phyloP scores from a whole-genome alignment of 2,329 filamentous ascomycete genomes.

The Aspergillus pseudoterreus region DNA sequence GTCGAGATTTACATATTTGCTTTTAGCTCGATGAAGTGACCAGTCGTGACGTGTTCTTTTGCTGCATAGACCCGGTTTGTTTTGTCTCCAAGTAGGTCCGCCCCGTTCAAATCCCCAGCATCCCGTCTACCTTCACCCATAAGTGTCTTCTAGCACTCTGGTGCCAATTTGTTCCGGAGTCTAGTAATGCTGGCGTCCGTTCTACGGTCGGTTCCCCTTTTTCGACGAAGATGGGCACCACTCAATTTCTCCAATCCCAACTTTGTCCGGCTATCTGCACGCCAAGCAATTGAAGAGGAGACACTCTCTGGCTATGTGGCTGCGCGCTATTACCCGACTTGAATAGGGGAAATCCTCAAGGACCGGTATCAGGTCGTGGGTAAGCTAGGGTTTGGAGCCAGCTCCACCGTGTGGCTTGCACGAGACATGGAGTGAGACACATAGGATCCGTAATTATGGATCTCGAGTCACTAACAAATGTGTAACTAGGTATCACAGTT shows the following conservation, averaged over 20 bases:
- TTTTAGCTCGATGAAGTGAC: no score
- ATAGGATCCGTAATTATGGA: conserved; percentile 14
- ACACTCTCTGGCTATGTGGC: conserved; percentile 24
- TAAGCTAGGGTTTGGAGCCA: conserved; percentile 32
- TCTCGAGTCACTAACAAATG: conserved; percentile 22
- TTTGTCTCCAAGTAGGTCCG: no score
- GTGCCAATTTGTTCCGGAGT: no score
- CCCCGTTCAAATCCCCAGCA: no score
- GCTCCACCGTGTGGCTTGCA: conserved; percentile 36
- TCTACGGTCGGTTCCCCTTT: conserved; percentile 20
- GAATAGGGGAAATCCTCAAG: conserved; percentile 28
- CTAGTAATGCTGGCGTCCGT: conserved; percentile 13
- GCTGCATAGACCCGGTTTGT: no score
- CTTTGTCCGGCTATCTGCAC: conserved; percentile 19
- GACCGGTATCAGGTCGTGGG: conserved; percentile 32
- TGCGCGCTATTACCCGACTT: conserved; percentile 26
- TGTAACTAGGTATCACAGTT: conserved; percentile 18
- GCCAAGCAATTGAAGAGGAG: conserved; percentile 31
- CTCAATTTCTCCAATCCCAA: conserved; percentile 31
- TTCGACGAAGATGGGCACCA: conserved; percentile 27
- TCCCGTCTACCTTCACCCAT: no score
- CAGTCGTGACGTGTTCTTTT: no score
- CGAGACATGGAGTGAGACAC: conserved; percentile 27
- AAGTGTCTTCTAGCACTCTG: no score
- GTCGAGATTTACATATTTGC: no score